A percentile compares a stretch with the other conserved stretches of the same genome.
Conservation (phyloP, 176 grass and related monocot genomes). For the Hordeum marinum region DNA sequence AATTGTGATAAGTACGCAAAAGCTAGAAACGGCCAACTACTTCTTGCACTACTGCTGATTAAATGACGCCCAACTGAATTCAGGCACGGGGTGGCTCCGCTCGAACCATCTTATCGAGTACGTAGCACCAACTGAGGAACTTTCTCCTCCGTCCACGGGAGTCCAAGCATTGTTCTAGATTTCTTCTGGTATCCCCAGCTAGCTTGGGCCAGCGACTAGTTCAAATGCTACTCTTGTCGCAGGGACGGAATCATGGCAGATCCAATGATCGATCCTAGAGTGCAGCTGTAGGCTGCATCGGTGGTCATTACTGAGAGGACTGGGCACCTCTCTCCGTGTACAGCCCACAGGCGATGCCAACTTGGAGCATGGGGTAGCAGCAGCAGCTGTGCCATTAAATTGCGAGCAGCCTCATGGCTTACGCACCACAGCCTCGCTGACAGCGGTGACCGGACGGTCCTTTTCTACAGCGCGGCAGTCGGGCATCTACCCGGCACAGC, state of each 20-base stretch:
- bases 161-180: background rate
- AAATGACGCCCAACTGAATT: background rate
- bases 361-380: slow-evolving; percentile 1
- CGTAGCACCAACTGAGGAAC: background rate
- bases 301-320: slow-evolving; percentile 15
- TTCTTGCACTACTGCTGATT: background rate
- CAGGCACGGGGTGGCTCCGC: background rate
- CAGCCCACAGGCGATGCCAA: slow-evolving; percentile 1
- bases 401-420: background rate
- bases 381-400: slow-evolving; percentile 14
- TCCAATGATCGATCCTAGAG: background rate
- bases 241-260: no score
- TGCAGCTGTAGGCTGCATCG: slow-evolving; percentile 2
- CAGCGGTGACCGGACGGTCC: slow-evolving; percentile 24
- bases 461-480: slow-evolving; percentile 1
- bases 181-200: background rate
- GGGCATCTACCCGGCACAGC: background rate
- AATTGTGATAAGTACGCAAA: slow-evolving; percentile 14
- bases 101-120: background rate
- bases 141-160: background rate
- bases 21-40: slow-evolving; percentile 20
- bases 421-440: background rate
- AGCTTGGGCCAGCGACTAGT: background rate
- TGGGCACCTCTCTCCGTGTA: slow-evolving; percentile 10
- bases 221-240: background rate